A percentile compares a stretch with the other conserved stretches of the same genome.
phyloP scores from a whole-genome alignment of 495 filamentous ascomycete genomes.

The Rostrohypoxylon terebratum region DNA sequence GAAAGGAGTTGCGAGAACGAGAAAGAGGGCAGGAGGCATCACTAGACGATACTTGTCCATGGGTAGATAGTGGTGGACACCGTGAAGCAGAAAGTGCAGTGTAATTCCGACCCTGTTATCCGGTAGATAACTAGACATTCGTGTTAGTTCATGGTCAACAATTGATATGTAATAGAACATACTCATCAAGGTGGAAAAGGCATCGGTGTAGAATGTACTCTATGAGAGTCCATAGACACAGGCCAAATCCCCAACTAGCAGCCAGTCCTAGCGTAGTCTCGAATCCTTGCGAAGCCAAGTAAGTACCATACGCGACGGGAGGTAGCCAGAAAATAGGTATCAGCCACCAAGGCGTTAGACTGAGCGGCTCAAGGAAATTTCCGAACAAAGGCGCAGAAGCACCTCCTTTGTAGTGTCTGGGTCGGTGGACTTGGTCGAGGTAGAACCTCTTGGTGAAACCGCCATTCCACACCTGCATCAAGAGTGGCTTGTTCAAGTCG shows the following conservation, averaged over 20 bases:
- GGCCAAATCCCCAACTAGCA: slow-evolving; percentile 71
- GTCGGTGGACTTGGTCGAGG: slow-evolving; percentile 93
- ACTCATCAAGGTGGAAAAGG: slow-evolving; percentile 94
- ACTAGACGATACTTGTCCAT: slow-evolving; percentile 98
- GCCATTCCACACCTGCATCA: slow-evolving; percentile 89
- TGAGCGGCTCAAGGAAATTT: slow-evolving; percentile 95
- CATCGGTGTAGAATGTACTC: slow-evolving; percentile 93
- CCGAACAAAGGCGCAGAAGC: slow-evolving; percentile 94
- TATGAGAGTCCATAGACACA: slow-evolving; percentile 86
- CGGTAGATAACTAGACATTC: slow-evolving; percentile 76
- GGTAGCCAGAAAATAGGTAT: slow-evolving; percentile 91
- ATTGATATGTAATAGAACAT: slow-evolving; percentile 52
- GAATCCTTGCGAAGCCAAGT: slow-evolving; percentile 69
- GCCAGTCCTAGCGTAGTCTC: slow-evolving; percentile 54
- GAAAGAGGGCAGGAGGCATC: slow-evolving; percentile 93
- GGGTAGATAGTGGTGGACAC: slow-evolving; percentile 97
- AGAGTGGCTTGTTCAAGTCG: slow-evolving; percentile 85
- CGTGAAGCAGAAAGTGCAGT: slow-evolving; percentile 92
- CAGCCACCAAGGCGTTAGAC: slow-evolving; percentile 92
- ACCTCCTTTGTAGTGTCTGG: slow-evolving; percentile 93
- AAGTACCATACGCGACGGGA: slow-evolving; percentile 77
- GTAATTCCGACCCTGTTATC: slow-evolving; percentile 92
- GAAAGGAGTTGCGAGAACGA: slow-evolving; percentile 87
- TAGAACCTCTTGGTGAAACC: slow-evolving; percentile 95
- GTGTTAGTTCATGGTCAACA: slow-evolving; percentile 30